Percentiles rank a stretch among this genome's conserved stretches.
phyloP scores from a whole-genome alignment of 2,329 filamentous ascomycete species.

The Thelonectria rubi region DNA sequence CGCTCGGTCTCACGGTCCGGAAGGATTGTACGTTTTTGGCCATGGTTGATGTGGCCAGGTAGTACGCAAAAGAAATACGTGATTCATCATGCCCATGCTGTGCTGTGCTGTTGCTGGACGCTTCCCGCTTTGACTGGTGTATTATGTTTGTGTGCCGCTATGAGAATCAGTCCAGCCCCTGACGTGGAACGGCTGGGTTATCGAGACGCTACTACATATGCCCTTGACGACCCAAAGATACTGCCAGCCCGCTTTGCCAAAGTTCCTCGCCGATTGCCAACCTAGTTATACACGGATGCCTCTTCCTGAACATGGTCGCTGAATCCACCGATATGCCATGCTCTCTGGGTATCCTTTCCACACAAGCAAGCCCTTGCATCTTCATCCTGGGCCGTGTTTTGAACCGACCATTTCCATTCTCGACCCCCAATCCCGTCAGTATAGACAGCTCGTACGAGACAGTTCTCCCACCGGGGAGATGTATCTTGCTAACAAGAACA shows the following conservation, averaged over 20 bases:
- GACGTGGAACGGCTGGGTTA: background rate
- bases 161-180: background rate
- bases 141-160: background rate
- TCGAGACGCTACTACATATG: background rate
- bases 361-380: background rate
- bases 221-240: background rate
- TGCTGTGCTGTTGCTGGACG: background rate
- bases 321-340: background rate
- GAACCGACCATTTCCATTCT: background rate
- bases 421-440: background rate
- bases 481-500: background rate
- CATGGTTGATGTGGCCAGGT: slow-evolving; percentile 27
- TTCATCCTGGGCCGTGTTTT: background rate
- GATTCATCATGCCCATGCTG: slow-evolving; percentile 26
- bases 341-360: background rate
- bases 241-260: background rate
- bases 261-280: no score
- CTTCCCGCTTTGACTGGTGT: background rate
- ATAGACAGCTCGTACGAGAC: background rate
- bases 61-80: slow-evolving; percentile 40
- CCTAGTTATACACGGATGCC: background rate
- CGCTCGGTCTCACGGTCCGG: slow-evolving; percentile 27
- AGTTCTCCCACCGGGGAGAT: background rate
- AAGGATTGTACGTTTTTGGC: slow-evolving; percentile 25
- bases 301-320: background rate